Evolutionary conservation across 176 grass and related monocot genomes (phyloP), one percentile per base, ranked within the genome.

Genomic region (Zizania latifolia): DNA sequence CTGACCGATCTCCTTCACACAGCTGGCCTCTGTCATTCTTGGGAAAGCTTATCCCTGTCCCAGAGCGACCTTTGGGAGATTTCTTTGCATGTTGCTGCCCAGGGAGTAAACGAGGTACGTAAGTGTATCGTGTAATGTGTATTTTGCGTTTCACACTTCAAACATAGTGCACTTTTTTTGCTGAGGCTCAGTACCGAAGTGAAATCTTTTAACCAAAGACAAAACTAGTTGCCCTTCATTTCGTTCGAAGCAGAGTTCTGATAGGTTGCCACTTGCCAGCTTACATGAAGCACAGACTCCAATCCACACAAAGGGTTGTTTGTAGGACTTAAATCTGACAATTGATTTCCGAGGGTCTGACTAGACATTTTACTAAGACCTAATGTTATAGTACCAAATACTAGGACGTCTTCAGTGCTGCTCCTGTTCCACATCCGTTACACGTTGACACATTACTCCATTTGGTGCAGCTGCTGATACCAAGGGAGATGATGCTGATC

Each of bases 11-110:
- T 82, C 17, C n/a, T 77, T 77, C 74, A 24, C 35, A 55, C 79
- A 91, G 92, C 37, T 94, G 92, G 92, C 75, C 79, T 4, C 22
- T 91, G 75, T 88, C 92, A 7, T 34, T 63, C 6, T 6, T 91
- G 43, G 92, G 92, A 40, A 94, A 94, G 80, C 85, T 94, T 40
- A 84, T 91, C 72, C 85, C 92, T 62, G 80, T 94, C 73, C 61
- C 92, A 23, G 60, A 89, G 15, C 76, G 43, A 57, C 79, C 88
- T 33, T 69, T 91, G 3, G 45, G 4, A 70, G 85, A 89, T 5
- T 30, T 71, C 32, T 82, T 94, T 8, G 9, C 62, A 11, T 85
- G 72, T 65, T 86, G 92, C 59, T 81, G 57, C 55, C 29, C 36
- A 28, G 50, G 50, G 26, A 72, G 45, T 60, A 90, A 87, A 67